Conservation (phyloP, 2,329 filamentous ascomycete species). For the Aspergillus hiratsukae region DNA sequence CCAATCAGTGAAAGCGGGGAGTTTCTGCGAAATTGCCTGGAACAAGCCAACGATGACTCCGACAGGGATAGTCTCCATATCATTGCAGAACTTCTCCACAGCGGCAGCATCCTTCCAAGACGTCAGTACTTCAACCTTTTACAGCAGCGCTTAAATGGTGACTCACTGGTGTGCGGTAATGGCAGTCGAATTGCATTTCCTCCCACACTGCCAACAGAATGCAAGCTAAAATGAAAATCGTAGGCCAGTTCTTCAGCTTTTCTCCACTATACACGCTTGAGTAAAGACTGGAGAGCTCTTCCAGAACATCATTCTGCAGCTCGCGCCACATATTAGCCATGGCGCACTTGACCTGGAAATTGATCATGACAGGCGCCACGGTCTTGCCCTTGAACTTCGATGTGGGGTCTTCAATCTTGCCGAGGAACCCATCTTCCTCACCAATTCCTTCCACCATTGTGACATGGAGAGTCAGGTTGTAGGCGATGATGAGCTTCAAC, state of each 20-base stretch:
- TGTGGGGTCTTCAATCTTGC: constrained; percentile 78
- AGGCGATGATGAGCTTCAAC: constrained; percentile 88
- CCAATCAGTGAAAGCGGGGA: constrained; percentile 90
- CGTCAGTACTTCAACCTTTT: constrained; percentile 7
- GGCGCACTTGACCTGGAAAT: constrained; percentile 97
- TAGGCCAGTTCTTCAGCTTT: constrained; percentile 97
- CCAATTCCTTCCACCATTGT: constrained; percentile 89
- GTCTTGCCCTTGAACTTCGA: constrained; percentile 88
- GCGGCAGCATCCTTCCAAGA: constrained; percentile 60
- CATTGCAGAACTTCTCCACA: constrained; percentile 89
- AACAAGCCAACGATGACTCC: constrained; percentile 95
- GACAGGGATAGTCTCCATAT: constrained; percentile 95
- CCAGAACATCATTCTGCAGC: constrained; percentile 90
- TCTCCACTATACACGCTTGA: constrained; percentile 97
- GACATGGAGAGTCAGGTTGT: constrained; percentile 91
- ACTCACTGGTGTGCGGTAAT: constrained; percentile 74
- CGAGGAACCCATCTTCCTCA: constrained; percentile 70
- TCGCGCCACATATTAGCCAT: constrained; percentile 98
- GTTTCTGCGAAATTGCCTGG: constrained; percentile 95
- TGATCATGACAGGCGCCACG: constrained; percentile 96
- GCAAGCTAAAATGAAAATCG: constrained; percentile 94
- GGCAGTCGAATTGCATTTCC: constrained; percentile 97
- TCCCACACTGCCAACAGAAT: constrained; percentile 95
- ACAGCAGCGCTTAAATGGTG: not conserved
- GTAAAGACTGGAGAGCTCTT: constrained; percentile 87